phyloP scores from a whole-genome alignment of 2,329 filamentous ascomycete genomes.

The Fusarium cyanostomum region DNA sequence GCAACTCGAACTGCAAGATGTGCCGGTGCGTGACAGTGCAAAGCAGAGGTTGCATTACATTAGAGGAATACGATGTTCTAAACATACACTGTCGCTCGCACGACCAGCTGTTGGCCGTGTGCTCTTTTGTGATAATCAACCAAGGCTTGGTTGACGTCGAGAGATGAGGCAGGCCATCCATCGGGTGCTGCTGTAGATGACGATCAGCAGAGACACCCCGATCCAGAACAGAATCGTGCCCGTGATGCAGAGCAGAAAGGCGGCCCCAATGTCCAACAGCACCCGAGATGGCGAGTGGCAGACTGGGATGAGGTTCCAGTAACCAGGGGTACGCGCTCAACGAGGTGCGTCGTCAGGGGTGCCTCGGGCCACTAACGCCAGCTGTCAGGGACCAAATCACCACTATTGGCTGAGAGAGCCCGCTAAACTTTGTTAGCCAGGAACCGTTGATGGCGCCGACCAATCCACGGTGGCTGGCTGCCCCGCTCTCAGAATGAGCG shows the following conservation, averaged over 20 bases:
- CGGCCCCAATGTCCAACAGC: neutral
- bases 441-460: slow-evolving; percentile 33
- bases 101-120: neutral
- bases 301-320: slow-evolving; percentile 15
- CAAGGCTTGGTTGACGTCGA: neutral
- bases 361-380: slow-evolving; percentile 31
- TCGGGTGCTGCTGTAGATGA: slow-evolving; percentile 33
- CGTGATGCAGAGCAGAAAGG: slow-evolving; percentile 10
- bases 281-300: neutral
- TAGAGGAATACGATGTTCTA: slow-evolving; percentile 13
- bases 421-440: slow-evolving; percentile 39
- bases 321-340: slow-evolving; percentile 18
- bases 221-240: slow-evolving; percentile 19
- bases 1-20: neutral
- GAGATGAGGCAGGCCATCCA: slow-evolving; percentile 22
- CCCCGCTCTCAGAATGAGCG: neutral
- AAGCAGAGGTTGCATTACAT: neutral
- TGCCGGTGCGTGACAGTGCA: slow-evolving; percentile 11
- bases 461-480: slow-evolving; percentile 25
- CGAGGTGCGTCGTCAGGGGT: slow-evolving; percentile 8
- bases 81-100: slow-evolving; percentile 12
- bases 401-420: slow-evolving; percentile 32
- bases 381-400: slow-evolving; percentile 36
- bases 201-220: slow-evolving; percentile 37
- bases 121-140: neutral